A percentile compares a stretch with the other conserved stretches of the same genome.
phyloP scores from a whole-genome alignment of 2,329 filamentous ascomycete genomes.

The Penicillium olsonii region DNA sequence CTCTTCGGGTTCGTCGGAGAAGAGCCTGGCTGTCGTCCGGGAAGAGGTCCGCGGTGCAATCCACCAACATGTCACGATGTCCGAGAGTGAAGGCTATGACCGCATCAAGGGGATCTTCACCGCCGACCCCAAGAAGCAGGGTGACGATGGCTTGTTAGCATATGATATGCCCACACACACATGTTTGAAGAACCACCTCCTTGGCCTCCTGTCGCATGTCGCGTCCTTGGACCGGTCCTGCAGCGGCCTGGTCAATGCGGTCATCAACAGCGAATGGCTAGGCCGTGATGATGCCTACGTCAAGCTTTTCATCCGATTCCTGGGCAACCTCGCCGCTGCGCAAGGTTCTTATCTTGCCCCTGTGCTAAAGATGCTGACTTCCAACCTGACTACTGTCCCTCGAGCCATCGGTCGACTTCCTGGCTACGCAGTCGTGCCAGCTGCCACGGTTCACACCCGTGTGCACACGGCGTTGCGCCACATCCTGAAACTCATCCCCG shows the following conservation, averaged over 20 bases:
- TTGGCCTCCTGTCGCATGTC: slow-evolving; percentile 60
- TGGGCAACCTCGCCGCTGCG: slow-evolving; percentile 71
- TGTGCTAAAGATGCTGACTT: slow-evolving; percentile 78
- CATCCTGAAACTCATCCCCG: slow-evolving; percentile 77
- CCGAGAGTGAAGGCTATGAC: slow-evolving; percentile 60
- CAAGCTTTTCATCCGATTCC: slow-evolving; percentile 56
- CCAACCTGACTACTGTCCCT: slow-evolving; percentile 68
- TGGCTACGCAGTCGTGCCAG: slow-evolving; percentile 59
- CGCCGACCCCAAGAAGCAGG: slow-evolving; percentile 45
- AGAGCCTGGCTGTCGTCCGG: slow-evolving; percentile 58
- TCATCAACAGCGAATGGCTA: slow-evolving; percentile 62
- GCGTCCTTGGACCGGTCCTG: slow-evolving; percentile 58
- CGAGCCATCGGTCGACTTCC: slow-evolving; percentile 56
- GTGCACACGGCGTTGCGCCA: slow-evolving; percentile 76
- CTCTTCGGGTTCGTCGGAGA: slow-evolving; percentile 48
- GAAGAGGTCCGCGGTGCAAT: slow-evolving; percentile 63
- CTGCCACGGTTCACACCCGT: slow-evolving; percentile 67
- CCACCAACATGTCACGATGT: slow-evolving; percentile 52
- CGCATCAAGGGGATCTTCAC: slow-evolving; percentile 56
- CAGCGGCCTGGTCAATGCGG: slow-evolving; percentile 58
- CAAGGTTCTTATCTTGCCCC: slow-evolving; percentile 75
- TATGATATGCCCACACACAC: slow-evolving; percentile 53
- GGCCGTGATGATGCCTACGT: slow-evolving; percentile 63
- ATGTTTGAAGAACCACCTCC: slow-evolving; percentile 59
- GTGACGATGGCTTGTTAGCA: slow-evolving; percentile 33